A percentile compares a stretch with the other conserved stretches of the same genome.
Evolutionary conservation across 2,329 filamentous ascomycete species (phyloP).

Genomic region (Fusarium kyushuense): DNA sequence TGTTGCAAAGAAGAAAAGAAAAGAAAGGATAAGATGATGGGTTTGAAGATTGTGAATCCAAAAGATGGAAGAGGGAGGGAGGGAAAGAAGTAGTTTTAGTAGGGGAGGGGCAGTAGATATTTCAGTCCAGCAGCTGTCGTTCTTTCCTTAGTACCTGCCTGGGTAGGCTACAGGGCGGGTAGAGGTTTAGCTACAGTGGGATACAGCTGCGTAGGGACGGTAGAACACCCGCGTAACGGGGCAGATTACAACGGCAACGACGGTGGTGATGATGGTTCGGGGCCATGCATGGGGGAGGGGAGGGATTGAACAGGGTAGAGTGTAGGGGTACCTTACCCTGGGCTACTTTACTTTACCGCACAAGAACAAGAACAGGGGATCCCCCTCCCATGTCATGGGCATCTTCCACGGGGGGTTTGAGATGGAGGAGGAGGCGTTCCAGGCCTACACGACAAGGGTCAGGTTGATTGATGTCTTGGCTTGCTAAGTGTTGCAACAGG

Average conservation of each 20-base stretch:
- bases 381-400: not conserved
- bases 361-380: slow-evolving; percentile 2
- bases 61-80: slow-evolving; percentile 35
- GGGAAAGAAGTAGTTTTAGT: slow-evolving; percentile 44
- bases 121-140: not conserved
- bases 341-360: slow-evolving; percentile 3
- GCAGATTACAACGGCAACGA: slow-evolving; percentile 49
- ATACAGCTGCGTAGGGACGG: slow-evolving; percentile 17
- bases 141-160: slow-evolving; percentile 1
- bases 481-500: slow-evolving; percentile 33
- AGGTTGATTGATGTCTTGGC: slow-evolving; percentile 26
- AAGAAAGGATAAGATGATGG: slow-evolving; percentile 33
- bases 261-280: slow-evolving; percentile 49
- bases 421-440: slow-evolving; percentile 26
- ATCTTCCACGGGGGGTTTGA: slow-evolving; percentile 6
- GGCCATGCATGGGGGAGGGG: slow-evolving; percentile 31
- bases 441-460: slow-evolving; percentile 28
- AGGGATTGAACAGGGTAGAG: slow-evolving; percentile 9
- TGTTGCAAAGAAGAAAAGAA: slow-evolving; percentile 41
- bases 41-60: slow-evolving; percentile 41
- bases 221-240: slow-evolving; percentile 28
- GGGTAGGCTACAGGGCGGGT: not conserved
- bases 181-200: slow-evolving; percentile 16
- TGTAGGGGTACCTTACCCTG: slow-evolving; percentile 5
- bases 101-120: slow-evolving; percentile 48